Conservation (phyloP, 495 filamentous ascomycete genomes). For the Terfezia claveryi region DNA sequence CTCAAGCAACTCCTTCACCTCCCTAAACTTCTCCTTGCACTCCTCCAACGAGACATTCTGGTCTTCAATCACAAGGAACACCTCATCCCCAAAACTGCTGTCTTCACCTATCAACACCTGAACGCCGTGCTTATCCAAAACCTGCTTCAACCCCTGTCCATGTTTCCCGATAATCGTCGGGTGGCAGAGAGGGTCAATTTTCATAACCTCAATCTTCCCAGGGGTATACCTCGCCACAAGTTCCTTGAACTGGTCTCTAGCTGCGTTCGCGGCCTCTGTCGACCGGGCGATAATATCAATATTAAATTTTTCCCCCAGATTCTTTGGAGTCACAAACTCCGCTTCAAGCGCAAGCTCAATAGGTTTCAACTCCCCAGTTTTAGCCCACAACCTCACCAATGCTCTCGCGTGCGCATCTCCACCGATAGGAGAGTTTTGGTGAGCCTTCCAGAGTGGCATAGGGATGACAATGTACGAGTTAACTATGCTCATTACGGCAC, state of each 20-base stretch:
- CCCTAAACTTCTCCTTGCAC: conserved; percentile 20
- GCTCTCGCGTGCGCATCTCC: conserved; percentile 58
- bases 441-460: conserved; percentile 54
- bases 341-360: conserved; percentile 58
- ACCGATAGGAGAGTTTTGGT: conserved; percentile 47
- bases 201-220: conserved; percentile 37
- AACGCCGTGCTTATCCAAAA: conserved; percentile 8
- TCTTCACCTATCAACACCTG: conserved; percentile 14
- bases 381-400: conserved; percentile 59
- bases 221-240: conserved; percentile 21
- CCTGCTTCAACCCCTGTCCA: conserved; percentile 8
- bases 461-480: conserved; percentile 53
- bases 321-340: conserved; percentile 29
- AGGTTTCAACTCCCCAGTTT: conserved; percentile 51
- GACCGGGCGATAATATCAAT: too few species aligned
- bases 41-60: conserved; percentile 4
- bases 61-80: conserved; percentile 22
- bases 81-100: conserved; percentile 6
- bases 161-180: conserved; percentile 15
- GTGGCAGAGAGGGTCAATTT: conserved; percentile 17
- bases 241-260: conserved; percentile 2
- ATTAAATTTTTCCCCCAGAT: too few species aligned
- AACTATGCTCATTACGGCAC: conserved; percentile 62
- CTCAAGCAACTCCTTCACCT: conserved; percentile 50
- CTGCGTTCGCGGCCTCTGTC: too few species aligned